Base-by-base conservation (phyloP, 1,139 yeast species). In the Diutina catenulata region DNA sequence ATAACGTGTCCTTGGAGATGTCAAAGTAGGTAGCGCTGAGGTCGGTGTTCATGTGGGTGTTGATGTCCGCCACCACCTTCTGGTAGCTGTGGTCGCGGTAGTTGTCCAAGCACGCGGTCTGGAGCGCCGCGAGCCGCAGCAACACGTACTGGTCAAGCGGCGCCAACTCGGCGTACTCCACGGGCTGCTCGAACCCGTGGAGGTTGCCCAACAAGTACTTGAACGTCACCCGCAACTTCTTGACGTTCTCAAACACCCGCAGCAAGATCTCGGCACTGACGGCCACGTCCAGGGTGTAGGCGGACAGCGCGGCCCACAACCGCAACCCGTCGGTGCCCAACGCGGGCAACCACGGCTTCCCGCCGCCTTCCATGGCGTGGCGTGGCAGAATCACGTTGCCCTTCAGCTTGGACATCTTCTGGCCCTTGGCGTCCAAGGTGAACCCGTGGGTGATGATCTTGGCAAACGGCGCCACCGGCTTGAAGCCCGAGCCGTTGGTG, bases 241-340 rank as follows among this genome's bases (percentile, higher is more conserved):
- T 84, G 51, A 84, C 62, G 38, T 82, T 74, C 40, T 87, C 94
- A 33, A 80, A 79, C 21, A 86, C 91, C 48, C 88, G 78, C 24
- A 69, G 70, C 47, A 87, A 64, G 13, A 87, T 74, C 23, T 76
- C 78, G 8, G 82, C 74, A 6, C 94, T 84, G 20, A 84, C 73
- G 22, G 76, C 66, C 37, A 91, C 76, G 56, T 91, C 99, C 37
- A 70, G 72, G 2, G 88, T 78, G 50, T 81, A 91, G 53, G 87
- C 93, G 1, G 93, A 71, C 39, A 87, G 88, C 0, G 96, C 95
- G 10, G 80, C 86, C 84, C 96, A 82, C 41, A 88, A 63, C 47
- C 99, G 68, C 45, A 93, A 62, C 0, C 98, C 98, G 56, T 88
- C 97, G 13, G 86, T 74, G 5, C 98, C 98, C 23, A 88, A 61